A percentile compares a stretch with the other conserved stretches of the same genome.
phyloP scores from a whole-genome alignment of 352 stramenopile species.

The Globisporangium irregulare region DNA sequence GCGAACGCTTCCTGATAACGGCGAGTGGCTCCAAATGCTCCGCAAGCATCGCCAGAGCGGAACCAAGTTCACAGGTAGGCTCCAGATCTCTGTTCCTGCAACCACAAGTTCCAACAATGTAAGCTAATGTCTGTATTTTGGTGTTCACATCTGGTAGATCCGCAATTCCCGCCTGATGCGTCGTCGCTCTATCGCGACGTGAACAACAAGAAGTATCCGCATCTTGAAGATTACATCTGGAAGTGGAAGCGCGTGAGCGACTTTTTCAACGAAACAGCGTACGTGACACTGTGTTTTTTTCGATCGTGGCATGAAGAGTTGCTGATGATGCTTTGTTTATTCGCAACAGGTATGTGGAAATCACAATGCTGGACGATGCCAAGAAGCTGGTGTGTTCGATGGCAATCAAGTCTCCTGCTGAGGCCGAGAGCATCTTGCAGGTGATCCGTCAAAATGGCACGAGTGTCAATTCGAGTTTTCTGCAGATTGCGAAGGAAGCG shows the following conservation, averaged over 20 bases:
- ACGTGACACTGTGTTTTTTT: constrained; percentile 18
- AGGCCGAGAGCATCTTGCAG: constrained; percentile 71
- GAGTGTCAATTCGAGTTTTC: constrained; percentile 54
- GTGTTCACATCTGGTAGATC: constrained; percentile 28
- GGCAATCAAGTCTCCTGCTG: constrained; percentile 72
- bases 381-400: constrained; percentile 84
- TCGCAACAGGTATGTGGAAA: constrained; percentile 52
- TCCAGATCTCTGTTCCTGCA: neutral
- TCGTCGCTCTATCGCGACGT: constrained; percentile 66
- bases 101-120: neutral
- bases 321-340: neutral
- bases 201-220: constrained; percentile 63
- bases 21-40: constrained; percentile 73
- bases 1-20: constrained; percentile 60
- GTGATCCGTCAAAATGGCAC: constrained; percentile 49
- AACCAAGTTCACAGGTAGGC: constrained; percentile 69
- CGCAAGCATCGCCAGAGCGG: constrained; percentile 65
- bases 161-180: constrained; percentile 69
- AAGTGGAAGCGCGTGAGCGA: constrained; percentile 86
- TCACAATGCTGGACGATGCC: constrained; percentile 81
- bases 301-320: neutral
- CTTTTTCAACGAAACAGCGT: constrained; percentile 83
- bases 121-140: neutral
- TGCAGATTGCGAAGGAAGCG: constrained; percentile 64
- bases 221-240: constrained; percentile 72